Base-by-base conservation (phyloP, 306 rosid genomes). In the Delonix regia region DNA sequence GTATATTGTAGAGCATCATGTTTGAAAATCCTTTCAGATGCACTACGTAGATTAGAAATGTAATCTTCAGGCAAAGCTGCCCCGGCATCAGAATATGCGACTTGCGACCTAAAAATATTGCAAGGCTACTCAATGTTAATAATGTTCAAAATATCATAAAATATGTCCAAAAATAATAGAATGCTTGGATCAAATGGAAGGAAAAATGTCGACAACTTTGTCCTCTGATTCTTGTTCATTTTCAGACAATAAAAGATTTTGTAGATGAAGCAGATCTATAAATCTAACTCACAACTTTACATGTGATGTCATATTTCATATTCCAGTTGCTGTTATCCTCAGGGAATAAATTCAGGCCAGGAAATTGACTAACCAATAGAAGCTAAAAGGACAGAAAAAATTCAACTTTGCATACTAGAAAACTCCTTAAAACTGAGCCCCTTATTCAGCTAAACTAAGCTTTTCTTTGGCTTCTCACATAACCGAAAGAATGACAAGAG, bases 11-110 rank as follows among this genome's bases (percentile, higher is more conserved):
- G 76, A 76, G 91, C 68, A 25, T 88, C 90, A 53, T 86, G 81
- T 78, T 82, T 76, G 72, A 92, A 86, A 67, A 89, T 39, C 74
- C 25, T 91, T n/a, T 70, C 81, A 5, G 96, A 66, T 33, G 83
- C 81, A 41, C 87, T 88, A 70, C 39, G 60, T 34, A 78, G 1
- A 48, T 71, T 86, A 15, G 92, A 71, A 78, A 83, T 53, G 61
- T 73, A 80, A 81, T 93, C 92, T 25, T 48, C 90, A 7, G 98
- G 38, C 69, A 80, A 74, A 15, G 90, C 78, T 3, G 82, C 82
- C 57, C 97, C 97, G 33, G 91, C 94, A 84, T 95, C 99, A 65
- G 90, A 91, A 64, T 87, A 83, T 47, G 93, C 94, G 44, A 91
- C 65, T 11, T 80, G 85, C 80, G 83, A 14, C 94, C 94, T 84